A percentile compares a stretch with the other conserved stretches of the same genome.
phyloP scores from a whole-genome alignment of 192 early-diverging fungal genomes.

The Dissophora ornata region DNA sequence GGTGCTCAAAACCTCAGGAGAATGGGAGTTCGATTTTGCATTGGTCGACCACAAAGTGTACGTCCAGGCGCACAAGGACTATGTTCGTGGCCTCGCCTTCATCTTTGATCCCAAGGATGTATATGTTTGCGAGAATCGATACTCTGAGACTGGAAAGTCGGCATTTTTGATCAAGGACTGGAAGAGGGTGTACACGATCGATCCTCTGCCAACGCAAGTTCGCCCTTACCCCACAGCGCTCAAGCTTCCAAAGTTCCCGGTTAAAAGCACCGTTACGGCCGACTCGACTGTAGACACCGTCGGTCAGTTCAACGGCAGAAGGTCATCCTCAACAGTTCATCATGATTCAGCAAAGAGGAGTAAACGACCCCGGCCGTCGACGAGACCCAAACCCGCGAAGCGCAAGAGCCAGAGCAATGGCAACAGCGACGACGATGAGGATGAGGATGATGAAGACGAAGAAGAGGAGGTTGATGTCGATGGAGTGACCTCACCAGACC shows the following conservation, averaged over 20 bases:
- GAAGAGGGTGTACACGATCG: constrained; percentile 47
- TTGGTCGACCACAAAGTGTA: constrained; percentile 43
- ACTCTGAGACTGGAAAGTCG: constrained; percentile 45
- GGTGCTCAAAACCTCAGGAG: constrained; percentile 52
- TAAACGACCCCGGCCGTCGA: constrained; percentile 24
- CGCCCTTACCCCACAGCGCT: constrained; percentile 35
- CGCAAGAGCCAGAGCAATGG: constrained; percentile 16
- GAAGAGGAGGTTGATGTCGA: constrained; percentile 48
- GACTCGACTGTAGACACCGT: constrained; percentile 12
- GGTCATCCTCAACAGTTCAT: constrained; percentile 23
- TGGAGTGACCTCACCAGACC: constrained; percentile 33
- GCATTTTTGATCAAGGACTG: constrained; percentile 55
- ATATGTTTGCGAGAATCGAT: constrained; percentile 49
- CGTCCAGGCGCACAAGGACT: constrained; percentile 50
- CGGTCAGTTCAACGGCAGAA: constrained; percentile 38
- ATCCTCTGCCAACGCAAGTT: constrained; percentile 31
- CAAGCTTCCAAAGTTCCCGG: constrained; percentile 33
- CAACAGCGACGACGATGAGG: constrained; percentile 30
- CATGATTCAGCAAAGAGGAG: constrained; percentile 8
- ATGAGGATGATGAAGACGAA: constrained; percentile 35
- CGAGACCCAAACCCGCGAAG: constrained; percentile 28
- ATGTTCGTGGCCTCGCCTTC: constrained; percentile 28
- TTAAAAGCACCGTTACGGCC: constrained; percentile 26
- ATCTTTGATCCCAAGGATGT: constrained; percentile 53
- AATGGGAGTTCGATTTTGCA: constrained; percentile 47